A percentile compares a stretch with the other conserved stretches of the same genome.
Conservation (phyloP, 106 monocot genomes). For the Dioscorea alata region DNA sequence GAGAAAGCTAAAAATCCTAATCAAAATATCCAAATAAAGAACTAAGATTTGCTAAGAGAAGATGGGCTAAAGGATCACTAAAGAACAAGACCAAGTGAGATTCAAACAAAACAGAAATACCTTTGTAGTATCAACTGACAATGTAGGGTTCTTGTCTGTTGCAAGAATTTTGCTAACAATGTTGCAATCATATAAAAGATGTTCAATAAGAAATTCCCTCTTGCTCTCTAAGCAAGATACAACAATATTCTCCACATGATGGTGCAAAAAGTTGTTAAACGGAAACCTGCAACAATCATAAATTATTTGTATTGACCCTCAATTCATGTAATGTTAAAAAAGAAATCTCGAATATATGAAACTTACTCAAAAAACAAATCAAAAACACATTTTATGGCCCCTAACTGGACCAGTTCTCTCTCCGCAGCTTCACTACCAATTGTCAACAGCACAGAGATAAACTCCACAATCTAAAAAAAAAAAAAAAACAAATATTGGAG, state of each 20-base stretch:
- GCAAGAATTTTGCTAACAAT: slow-evolving; percentile 74
- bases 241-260: slow-evolving; percentile 79
- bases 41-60: no score
- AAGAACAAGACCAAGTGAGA: background rate
- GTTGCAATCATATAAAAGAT: slow-evolving; percentile 70
- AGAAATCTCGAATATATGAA: background rate
- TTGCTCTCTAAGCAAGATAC: slow-evolving; percentile 86
- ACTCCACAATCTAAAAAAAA: slow-evolving; percentile 90
- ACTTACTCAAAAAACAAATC: slow-evolving; percentile 98
- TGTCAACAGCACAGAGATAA: slow-evolving; percentile 83
- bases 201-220: slow-evolving; percentile 52
- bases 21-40: background rate
- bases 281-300: slow-evolving; percentile 63
- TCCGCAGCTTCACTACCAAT: slow-evolving; percentile 87
- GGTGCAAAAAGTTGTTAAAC: slow-evolving; percentile 95
- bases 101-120: slow-evolving; percentile 17
- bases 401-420: slow-evolving; percentile 45
- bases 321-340: background rate
- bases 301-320: background rate
- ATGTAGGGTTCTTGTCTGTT: slow-evolving; percentile 54
- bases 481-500: background rate
- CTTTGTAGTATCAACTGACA: slow-evolving; percentile 43
- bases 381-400: slow-evolving; percentile 54
- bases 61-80: background rate
- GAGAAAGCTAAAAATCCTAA: background rate